phyloP scores from a whole-genome alignment of 2,329 filamentous ascomycete genomes.

The Xylariaceae sp. region DNA sequence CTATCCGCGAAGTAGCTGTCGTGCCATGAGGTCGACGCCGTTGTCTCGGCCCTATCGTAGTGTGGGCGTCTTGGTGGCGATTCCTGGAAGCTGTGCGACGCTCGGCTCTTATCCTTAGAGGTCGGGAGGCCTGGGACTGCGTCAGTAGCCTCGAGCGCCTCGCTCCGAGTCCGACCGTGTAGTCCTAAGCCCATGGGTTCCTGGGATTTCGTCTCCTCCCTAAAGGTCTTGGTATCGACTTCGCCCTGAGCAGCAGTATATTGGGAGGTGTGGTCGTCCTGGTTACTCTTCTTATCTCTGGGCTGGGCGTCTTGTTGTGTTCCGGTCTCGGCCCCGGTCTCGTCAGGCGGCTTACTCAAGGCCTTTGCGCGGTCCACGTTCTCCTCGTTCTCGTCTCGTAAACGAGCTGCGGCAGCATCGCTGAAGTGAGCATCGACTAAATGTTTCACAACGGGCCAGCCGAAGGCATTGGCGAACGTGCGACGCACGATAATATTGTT shows the following conservation, averaged over 20 bases:
- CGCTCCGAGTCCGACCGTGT: conserved; percentile 23
- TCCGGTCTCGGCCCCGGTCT: conserved; percentile 63
- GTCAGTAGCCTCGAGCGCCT: conserved; percentile 38
- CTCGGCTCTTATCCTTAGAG: conserved; percentile 14
- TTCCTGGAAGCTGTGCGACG: conserved; percentile 18
- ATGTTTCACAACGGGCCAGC: conserved; percentile 96
- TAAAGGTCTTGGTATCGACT: neutral
- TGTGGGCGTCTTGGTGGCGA: conserved; percentile 23
- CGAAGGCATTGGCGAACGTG: conserved; percentile 95
- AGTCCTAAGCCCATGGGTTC: neutral
- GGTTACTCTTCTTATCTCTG: neutral
- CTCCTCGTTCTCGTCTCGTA: conserved; percentile 62
- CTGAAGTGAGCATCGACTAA: conserved; percentile 92
- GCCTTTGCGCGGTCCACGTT: conserved; percentile 66
- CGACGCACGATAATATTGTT: conserved; percentile 97
- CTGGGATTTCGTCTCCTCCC: neutral
- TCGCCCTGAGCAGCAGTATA: neutral
- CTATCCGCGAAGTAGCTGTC: conserved; percentile 60
- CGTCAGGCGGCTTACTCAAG: conserved; percentile 49
- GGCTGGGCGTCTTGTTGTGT: conserved; percentile 20
- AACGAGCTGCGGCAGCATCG: conserved; percentile 62
- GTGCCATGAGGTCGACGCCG: conserved; percentile 59
- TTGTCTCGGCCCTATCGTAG: conserved; percentile 44
- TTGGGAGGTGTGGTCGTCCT: too few relatives aligned
- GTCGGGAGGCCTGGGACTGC: conserved; percentile 41